phyloP scores from a whole-genome alignment of 805 yeast species.

The Yamadazyma laniorum region DNA sequence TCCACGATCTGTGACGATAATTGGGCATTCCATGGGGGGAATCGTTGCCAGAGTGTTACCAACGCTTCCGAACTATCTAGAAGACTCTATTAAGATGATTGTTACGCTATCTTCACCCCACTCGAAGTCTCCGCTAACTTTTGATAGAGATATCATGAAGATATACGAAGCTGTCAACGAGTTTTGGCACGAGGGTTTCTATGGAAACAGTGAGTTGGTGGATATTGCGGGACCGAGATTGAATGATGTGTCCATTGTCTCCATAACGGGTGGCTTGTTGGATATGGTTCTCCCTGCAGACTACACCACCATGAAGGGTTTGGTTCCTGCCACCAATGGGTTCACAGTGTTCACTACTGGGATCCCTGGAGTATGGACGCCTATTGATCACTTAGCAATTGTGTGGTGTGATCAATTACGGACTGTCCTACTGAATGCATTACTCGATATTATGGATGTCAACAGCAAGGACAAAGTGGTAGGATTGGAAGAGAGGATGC shows the following conservation, averaged over 20 bases:
- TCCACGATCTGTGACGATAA: slow-evolving; percentile 70
- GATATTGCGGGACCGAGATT: slow-evolving; percentile 47
- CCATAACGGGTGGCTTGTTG: slow-evolving; percentile 84
- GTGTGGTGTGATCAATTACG: slow-evolving; percentile 95
- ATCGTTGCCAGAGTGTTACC: slow-evolving; percentile 85
- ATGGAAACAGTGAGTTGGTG: slow-evolving; percentile 18
- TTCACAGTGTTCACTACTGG: slow-evolving; percentile 82
- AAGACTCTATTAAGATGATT: slow-evolving; percentile 76
- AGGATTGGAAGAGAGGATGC: slow-evolving; percentile 56
- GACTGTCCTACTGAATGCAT: slow-evolving; percentile 52
- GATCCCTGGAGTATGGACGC: slow-evolving; percentile 89
- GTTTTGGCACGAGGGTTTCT: slow-evolving; percentile 73
- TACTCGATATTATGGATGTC: slow-evolving; percentile 60
- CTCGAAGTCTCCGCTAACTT: slow-evolving; percentile 86
- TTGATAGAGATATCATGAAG: slow-evolving; percentile 81
- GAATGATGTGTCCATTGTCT: slow-evolving; percentile 63
- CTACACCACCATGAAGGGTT: slow-evolving; percentile 69
- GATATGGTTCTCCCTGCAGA: slow-evolving; percentile 88
- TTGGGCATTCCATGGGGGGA: slow-evolving; percentile 98
- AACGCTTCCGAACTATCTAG: slow-evolving; percentile 70
- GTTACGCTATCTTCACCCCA: slow-evolving; percentile 90
- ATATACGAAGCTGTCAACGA: slow-evolving; percentile 72
- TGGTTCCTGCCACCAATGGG: slow-evolving; percentile 74
- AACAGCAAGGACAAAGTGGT: slow-evolving; percentile 48
- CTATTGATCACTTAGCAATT: slow-evolving; percentile 90